phyloP scores from a whole-genome alignment of 2,329 filamentous ascomycete genomes.

The Fusarium sp. region DNA sequence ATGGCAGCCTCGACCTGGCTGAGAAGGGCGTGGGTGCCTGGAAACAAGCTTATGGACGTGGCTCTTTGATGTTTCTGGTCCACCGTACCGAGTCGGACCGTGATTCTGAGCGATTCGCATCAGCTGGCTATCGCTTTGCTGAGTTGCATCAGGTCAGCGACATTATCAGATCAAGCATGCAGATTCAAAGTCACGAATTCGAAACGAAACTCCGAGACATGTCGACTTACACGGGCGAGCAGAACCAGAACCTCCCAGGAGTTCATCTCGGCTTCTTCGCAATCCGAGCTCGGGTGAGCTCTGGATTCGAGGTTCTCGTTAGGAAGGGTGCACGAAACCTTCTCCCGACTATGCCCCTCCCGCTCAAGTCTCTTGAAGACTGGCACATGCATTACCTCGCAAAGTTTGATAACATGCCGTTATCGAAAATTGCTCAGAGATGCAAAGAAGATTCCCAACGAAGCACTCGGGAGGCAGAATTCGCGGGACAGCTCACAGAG shows the following conservation, averaged over 20 bases:
- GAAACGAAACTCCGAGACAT: slow-evolving; percentile 72
- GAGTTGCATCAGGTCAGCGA: slow-evolving; percentile 74
- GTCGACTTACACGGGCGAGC: slow-evolving; percentile 65
- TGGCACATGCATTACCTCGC: slow-evolving; percentile 67
- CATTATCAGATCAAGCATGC: slow-evolving; percentile 78
- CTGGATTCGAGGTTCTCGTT: slow-evolving; percentile 74
- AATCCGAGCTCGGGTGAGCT: slow-evolving; percentile 62
- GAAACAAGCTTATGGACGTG: slow-evolving; percentile 68
- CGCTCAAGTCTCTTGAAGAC: slow-evolving; percentile 63
- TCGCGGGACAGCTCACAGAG: slow-evolving; percentile 58
- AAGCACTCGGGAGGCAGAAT: slow-evolving; percentile 56
- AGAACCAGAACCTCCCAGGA: slow-evolving; percentile 61
- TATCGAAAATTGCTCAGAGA: slow-evolving; percentile 47
- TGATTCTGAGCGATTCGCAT: slow-evolving; percentile 74
- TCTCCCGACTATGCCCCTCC: slow-evolving; percentile 69
- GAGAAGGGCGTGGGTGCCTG: slow-evolving; percentile 54
- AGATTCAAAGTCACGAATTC: slow-evolving; percentile 75
- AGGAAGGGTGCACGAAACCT: slow-evolving; percentile 67
- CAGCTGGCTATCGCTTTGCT: slow-evolving; percentile 83
- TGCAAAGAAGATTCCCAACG: slow-evolving; percentile 50
- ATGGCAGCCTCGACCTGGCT: slow-evolving; percentile 49
- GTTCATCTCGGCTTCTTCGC: slow-evolving; percentile 71
- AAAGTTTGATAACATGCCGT: slow-evolving; percentile 59
- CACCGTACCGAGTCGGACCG: slow-evolving; percentile 68
- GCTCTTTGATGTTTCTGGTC: slow-evolving; percentile 85